Conservation (phyloP, 192 early-diverging fungal species). For the Haplosporangium gracile region DNA sequence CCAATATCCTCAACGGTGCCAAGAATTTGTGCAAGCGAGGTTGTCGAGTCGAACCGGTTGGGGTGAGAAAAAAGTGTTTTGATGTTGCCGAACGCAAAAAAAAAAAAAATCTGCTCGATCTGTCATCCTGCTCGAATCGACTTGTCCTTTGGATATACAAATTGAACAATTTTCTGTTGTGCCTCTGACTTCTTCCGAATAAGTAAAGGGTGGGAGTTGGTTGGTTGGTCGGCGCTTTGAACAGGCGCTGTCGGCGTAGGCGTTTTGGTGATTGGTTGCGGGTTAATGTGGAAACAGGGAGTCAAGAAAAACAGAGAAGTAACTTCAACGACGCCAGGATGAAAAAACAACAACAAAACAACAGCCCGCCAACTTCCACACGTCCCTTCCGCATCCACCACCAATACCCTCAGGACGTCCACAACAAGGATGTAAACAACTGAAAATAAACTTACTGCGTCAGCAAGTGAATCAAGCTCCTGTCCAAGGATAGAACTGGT, state of each 20-base stretch:
- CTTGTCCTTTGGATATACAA: neutral
- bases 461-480: slow-evolving; percentile 91
- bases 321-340: neutral
- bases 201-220: neutral
- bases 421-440: neutral
- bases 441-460: slow-evolving; percentile 70
- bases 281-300: neutral
- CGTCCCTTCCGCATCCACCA: neutral
- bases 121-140: neutral
- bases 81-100: too few species aligned
- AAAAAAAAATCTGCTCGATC: neutral
- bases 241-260: neutral
- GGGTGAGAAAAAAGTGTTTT: too few species aligned
- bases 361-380: slow-evolving; percentile 2
- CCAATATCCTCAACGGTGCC: neutral
- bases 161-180: neutral
- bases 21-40: neutral
- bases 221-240: neutral
- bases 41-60: neutral
- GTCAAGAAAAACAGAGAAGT: neutral
- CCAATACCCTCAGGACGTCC: neutral
- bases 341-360: neutral
- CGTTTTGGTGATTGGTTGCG: neutral
- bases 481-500: slow-evolving; percentile 84
- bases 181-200: neutral